phyloP scores from a whole-genome alignment of 139 green algal species.

The Zygnema circumcarinatum region DNA sequence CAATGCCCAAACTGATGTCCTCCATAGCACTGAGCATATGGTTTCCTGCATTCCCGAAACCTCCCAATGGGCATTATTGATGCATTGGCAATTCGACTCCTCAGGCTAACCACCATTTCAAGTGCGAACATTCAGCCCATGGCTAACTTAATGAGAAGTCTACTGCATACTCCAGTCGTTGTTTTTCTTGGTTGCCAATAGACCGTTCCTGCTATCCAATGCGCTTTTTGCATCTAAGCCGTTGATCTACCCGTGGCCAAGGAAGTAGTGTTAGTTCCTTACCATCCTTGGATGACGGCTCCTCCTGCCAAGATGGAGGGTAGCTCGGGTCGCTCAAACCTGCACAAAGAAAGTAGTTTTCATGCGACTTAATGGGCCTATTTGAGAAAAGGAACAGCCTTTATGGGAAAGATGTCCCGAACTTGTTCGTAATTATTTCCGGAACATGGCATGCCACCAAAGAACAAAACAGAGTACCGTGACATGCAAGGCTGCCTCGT shows the following conservation, averaged over 20 bases:
- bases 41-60: slow-evolving; percentile 40
- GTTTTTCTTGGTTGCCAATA: slow-evolving; percentile 4
- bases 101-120: not conserved
- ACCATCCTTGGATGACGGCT: slow-evolving; percentile 19
- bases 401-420: too few species aligned
- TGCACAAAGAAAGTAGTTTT: slow-evolving; percentile 17
- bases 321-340: slow-evolving; percentile 52
- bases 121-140: not conserved
- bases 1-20: slow-evolving; percentile 62
- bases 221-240: too few species aligned
- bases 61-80: not conserved
- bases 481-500: not conserved
- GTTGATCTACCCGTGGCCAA: too few species aligned
- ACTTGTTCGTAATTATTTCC: too few species aligned
- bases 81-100: slow-evolving; percentile 2
- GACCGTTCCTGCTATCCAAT: too few species aligned
- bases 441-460: not conserved
- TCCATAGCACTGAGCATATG: slow-evolving; percentile 73
- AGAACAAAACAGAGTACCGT: not conserved
- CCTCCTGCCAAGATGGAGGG: slow-evolving; percentile 26
- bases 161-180: not conserved
- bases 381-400: too few species aligned
- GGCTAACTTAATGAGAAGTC: not conserved
- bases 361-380: too few species aligned
- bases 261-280: too few species aligned